Conservation (phyloP, 306 rosid genomes). For the Dryas alaskensis region DNA sequence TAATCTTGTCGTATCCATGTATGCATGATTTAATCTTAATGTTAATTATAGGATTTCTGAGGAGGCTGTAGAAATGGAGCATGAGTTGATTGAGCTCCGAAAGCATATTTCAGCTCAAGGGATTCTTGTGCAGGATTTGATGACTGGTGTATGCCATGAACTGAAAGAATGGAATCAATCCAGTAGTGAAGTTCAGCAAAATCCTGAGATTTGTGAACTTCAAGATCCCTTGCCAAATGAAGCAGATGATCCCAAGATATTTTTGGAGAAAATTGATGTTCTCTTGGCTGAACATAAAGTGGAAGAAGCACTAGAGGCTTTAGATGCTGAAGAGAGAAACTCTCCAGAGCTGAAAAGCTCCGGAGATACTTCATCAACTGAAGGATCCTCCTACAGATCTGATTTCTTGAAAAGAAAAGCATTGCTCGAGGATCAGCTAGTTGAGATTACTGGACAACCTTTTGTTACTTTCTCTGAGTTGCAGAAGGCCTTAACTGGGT, state of each 20-base stretch:
- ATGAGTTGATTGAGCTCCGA: constrained; percentile 80
- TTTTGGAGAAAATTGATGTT: constrained; percentile 72
- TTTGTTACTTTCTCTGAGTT: constrained; percentile 56
- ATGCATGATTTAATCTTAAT: constrained; percentile 21
- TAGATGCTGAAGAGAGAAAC: constrained; percentile 79
- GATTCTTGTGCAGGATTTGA: constrained; percentile 89
- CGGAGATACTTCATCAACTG: constrained; percentile 52
- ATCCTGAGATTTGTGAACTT: constrained; percentile 44
- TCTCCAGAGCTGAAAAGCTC: constrained; percentile 55
- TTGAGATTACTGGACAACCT: constrained; percentile 66
- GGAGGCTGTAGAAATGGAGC: constrained; percentile 93
- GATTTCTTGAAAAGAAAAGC: constrained; percentile 63
- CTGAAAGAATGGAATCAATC: constrained; percentile 73
- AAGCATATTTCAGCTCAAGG: constrained; percentile 89
- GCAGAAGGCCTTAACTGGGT: constrained; percentile 64
- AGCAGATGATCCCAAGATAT: constrained; percentile 40
- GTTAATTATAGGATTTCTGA: constrained; percentile 74
- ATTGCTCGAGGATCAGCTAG: constrained; percentile 63
- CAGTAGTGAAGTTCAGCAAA: constrained; percentile 39
- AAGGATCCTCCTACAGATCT: constrained; percentile 52
- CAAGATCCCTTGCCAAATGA: constrained; percentile 52
- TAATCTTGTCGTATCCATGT: not conserved
- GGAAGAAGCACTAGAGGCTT: constrained; percentile 88
- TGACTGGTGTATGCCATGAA: constrained; percentile 89
- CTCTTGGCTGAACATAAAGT: constrained; percentile 81